phyloP scores from a whole-genome alignment of 179 eudicot genomes.

The Silene noctiflora region DNA sequence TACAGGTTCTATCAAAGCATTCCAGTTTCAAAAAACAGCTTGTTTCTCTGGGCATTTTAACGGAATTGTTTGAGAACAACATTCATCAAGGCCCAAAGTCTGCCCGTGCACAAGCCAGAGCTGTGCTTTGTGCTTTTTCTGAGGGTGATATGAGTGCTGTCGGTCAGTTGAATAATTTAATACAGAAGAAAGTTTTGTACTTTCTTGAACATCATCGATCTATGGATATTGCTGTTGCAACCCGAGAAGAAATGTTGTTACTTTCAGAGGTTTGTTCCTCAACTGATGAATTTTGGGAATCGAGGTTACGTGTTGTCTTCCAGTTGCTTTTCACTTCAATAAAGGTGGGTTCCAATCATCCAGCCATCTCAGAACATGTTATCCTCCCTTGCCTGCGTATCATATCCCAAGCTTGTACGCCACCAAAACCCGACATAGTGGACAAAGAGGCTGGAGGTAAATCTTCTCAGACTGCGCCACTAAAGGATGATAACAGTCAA shows the following conservation, averaged over 20 bases:
- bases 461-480: constrained; percentile 35
- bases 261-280: constrained; percentile 95
- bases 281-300: constrained; percentile 98
- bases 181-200: constrained; percentile 90
- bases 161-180: constrained; percentile 74
- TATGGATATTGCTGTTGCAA: constrained; percentile 94
- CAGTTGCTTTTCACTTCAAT: constrained; percentile 92
- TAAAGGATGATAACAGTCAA: constrained; percentile 51
- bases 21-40: constrained; percentile 88
- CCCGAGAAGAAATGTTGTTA: constrained; percentile 88
- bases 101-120: constrained; percentile 97
- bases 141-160: constrained; percentile 93
- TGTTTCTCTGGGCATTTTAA: constrained; percentile 81
- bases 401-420: constrained; percentile 97
- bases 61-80: constrained; percentile 96
- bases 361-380: constrained; percentile 97
- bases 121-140: constrained; percentile 95
- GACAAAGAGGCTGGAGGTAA: constrained; percentile 69
- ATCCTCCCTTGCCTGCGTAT: constrained; percentile 98
- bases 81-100: constrained; percentile 98
- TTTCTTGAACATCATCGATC: constrained; percentile 99
- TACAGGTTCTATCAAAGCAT: constrained; percentile 92
- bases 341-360: constrained; percentile 91
- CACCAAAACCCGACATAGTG: constrained; percentile 84
- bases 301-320: constrained; percentile 92